Conservation (phyloP, 805 yeast species). For the Cyberlindnera meyerae region DNA sequence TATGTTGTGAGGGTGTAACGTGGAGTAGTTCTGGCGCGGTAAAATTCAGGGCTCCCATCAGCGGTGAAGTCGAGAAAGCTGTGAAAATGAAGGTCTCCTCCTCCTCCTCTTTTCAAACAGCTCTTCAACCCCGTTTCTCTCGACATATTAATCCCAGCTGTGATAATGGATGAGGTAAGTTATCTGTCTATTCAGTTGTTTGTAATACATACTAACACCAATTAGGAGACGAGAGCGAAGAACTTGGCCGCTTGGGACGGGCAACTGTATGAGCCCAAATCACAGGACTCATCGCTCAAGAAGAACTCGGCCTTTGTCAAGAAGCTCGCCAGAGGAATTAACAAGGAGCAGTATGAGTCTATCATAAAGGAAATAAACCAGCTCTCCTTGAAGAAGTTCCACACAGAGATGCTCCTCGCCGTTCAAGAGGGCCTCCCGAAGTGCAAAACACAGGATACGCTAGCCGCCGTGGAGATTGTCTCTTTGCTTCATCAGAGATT, state of each 20-base stretch:
- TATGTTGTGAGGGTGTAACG: too few species aligned
- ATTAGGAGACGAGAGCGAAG: slow-evolving; percentile 6
- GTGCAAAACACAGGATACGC: slow-evolving; percentile 50
- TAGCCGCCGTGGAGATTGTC: slow-evolving; percentile 60
- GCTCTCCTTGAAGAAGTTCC: slow-evolving; percentile 66
- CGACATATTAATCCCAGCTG: too few species aligned
- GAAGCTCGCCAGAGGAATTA: slow-evolving; percentile 54
- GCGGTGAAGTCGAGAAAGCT: too few species aligned
- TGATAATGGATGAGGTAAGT: slow-evolving; percentile 11
- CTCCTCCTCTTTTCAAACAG: too few species aligned
- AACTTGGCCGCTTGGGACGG: slow-evolving; percentile 23
- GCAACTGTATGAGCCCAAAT: slow-evolving; percentile 11
- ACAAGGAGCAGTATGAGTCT: slow-evolving; percentile 42
- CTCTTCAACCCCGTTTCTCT: too few species aligned
- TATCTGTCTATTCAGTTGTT: too few species aligned
- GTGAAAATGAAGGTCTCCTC: too few species aligned
- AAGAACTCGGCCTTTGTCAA: slow-evolving; percentile 78
- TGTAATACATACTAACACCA: not conserved
- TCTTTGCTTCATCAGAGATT: slow-evolving; percentile 79
- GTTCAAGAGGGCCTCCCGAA: slow-evolving; percentile 56
- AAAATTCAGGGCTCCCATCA: too few species aligned
- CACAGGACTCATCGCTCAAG: slow-evolving; percentile 70
- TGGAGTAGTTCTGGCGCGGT: too few species aligned
- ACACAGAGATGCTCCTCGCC: slow-evolving; percentile 63
- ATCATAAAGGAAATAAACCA: slow-evolving; percentile 57